These are phyloP conservation scores for Grosmannia penicillata DNA, from an alignment of 2,329 filamentous ascomycete species.

Conservation along the genomic window DNA sequence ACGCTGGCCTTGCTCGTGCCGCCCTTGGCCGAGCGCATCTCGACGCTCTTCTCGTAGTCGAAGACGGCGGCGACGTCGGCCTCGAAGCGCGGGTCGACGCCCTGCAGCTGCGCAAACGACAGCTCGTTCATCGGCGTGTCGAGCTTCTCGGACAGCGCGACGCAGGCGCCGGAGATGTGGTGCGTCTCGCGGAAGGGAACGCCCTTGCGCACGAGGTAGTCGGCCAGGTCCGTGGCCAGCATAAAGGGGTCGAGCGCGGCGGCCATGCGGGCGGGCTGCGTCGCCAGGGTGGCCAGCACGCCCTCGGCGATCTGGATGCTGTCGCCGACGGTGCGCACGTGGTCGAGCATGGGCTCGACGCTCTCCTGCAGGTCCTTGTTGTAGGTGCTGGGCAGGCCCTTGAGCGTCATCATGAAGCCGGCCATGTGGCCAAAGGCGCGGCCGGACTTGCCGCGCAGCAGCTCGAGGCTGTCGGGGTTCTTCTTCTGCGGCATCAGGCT, in stretches of 20 bases:
- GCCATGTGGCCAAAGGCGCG: constrained; percentile 70
- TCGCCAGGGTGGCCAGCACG: constrained; percentile 57
- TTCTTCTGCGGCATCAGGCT: constrained; percentile 75
- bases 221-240: constrained; percentile 60
- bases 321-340: constrained; percentile 67
- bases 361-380: constrained; percentile 90
- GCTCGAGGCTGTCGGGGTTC: constrained; percentile 55
- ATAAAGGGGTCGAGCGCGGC: constrained; percentile 70
- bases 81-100: constrained; percentile 53
- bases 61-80: constrained; percentile 58
- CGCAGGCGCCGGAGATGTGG: constrained; percentile 62
- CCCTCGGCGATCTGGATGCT: constrained; percentile 73
- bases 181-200: constrained; percentile 75
- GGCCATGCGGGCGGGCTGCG: constrained; percentile 61
- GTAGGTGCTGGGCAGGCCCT: constrained; percentile 66
- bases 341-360: constrained; percentile 73
- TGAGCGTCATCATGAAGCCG: constrained; percentile 58
- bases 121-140: constrained; percentile 58
- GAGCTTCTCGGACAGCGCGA: constrained; percentile 55
- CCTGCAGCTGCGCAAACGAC: constrained; percentile 48
- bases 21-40: constrained; percentile 61
- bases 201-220: constrained; percentile 53
- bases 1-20: constrained; percentile 52
- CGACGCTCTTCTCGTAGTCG: constrained; percentile 71
- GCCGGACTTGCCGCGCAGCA: constrained; percentile 65